phyloP scores from a whole-genome alignment of 768 basidiomycete species.

The Gautieria morchelliformis region DNA sequence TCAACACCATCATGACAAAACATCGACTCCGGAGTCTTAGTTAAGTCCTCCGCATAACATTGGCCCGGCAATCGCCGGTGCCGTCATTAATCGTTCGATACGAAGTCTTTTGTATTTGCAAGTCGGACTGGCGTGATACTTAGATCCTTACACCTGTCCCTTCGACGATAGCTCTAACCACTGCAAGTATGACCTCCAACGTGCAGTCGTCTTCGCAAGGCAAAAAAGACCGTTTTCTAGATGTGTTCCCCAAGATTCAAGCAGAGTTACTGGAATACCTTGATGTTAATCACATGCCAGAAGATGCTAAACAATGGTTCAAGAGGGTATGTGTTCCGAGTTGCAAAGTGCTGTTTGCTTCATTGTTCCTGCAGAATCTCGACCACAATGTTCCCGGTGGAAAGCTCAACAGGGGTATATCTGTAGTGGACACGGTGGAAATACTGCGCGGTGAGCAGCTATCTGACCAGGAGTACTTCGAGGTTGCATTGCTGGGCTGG shows the following conservation, averaged over 20 bases:
- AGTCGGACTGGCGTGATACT: too few species aligned
- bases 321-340: slow-evolving; percentile 41
- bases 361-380: neutral
- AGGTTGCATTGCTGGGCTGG: slow-evolving; percentile 88
- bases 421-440: slow-evolving; percentile 87
- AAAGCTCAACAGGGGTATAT: slow-evolving; percentile 94
- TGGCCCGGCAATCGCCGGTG: too few species aligned
- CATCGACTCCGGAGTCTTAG: too few species aligned
- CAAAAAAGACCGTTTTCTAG: slow-evolving; percentile 54
- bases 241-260: slow-evolving; percentile 59
- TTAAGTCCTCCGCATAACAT: too few species aligned
- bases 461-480: slow-evolving; percentile 78
- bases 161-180: too few species aligned
- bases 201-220: slow-evolving; percentile 19
- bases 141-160: too few species aligned
- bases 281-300: slow-evolving; percentile 65
- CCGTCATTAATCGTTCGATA: too few species aligned
- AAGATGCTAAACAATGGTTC: slow-evolving; percentile 81
- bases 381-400: slow-evolving; percentile 93
- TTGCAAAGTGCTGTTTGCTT: slow-evolving; percentile 7
- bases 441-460: slow-evolving; percentile 68
- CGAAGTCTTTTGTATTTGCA: too few species aligned
- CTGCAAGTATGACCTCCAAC: too few species aligned
- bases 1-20: too few species aligned
- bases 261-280: slow-evolving; percentile 71